These are phyloP conservation scores for Botrytis fabae DNA, from an alignment of 2,329 filamentous ascomycete species.

Conservation along the genomic window DNA sequence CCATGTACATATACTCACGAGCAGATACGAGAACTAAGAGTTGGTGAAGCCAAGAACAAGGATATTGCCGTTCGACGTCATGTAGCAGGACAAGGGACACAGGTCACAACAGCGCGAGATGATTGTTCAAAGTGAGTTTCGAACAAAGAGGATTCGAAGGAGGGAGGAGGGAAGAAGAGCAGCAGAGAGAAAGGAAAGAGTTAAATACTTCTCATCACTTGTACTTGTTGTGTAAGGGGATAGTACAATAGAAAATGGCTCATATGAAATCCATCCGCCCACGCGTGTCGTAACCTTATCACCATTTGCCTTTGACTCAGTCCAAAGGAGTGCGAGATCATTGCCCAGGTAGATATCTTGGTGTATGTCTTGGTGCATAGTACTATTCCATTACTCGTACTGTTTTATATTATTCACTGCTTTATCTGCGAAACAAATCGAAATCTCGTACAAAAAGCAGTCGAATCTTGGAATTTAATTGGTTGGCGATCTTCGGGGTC, in stretches of 20 bases:
- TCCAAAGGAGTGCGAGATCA: background rate
- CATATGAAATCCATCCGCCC: background rate
- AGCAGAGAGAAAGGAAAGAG: background rate
- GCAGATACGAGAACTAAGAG: background rate
- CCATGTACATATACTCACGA: background rate
- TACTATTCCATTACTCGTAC: background rate
- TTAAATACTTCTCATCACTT: background rate
- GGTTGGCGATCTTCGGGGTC: background rate
- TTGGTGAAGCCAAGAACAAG: conserved; percentile 11
- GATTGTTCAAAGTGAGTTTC: background rate
- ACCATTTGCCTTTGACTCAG: background rate
- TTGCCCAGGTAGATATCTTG: background rate
- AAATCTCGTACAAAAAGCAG: background rate
- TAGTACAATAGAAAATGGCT: background rate
- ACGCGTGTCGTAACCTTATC: background rate
- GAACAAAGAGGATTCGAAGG: background rate
- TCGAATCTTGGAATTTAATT: background rate
- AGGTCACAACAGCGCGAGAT: background rate
- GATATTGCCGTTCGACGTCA: conserved; percentile 17
- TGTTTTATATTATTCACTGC: background rate
- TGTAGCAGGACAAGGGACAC: background rate
- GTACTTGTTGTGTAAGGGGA: background rate
- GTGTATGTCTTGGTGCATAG: background rate
- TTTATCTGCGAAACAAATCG: background rate
- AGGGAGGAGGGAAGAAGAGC: background rate